Percentiles rank a stretch among this genome's conserved stretches.
These are phyloP conservation scores for Myriosclerotinia scirpicola DNA, from an alignment of 2,329 filamentous ascomycete species.

Conservation along the genomic window DNA sequence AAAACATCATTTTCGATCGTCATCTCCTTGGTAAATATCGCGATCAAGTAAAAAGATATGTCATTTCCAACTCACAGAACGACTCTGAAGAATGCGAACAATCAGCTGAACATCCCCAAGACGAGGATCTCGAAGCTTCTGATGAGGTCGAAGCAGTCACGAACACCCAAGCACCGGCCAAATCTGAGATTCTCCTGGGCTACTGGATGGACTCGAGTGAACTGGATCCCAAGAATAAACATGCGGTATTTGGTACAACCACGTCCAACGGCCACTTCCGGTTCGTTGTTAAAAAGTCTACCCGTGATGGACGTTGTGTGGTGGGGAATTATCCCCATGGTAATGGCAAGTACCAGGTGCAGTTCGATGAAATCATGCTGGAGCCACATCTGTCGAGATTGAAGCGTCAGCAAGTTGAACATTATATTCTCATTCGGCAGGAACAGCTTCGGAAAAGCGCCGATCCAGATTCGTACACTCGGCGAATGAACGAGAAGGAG, in stretches of 20 bases:
- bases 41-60: constrained; percentile 61
- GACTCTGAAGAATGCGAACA: constrained; percentile 25
- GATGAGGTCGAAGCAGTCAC: neutral
- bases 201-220: constrained; percentile 59
- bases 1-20: constrained; percentile 57
- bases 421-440: constrained; percentile 63
- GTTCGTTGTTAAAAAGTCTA: constrained; percentile 60
- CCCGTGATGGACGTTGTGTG: constrained; percentile 57
- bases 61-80: constrained; percentile 50
- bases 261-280: constrained; percentile 65
- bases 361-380: constrained; percentile 61
- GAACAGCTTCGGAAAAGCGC: constrained; percentile 53
- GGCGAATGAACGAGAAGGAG: constrained; percentile 46
- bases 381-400: constrained; percentile 55
- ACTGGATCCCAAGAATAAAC: constrained; percentile 50
- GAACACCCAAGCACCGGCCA: neutral
- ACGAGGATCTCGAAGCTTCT: constrained; percentile 31
- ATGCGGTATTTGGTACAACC: constrained; percentile 63
- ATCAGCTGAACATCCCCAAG: constrained; percentile 30
- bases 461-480: constrained; percentile 50
- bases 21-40: constrained; percentile 58
- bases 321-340: constrained; percentile 61
- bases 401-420: constrained; percentile 58
- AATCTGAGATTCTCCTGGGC: constrained; percentile 48
- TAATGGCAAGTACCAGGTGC: constrained; percentile 61